These are phyloP conservation scores for Botrytis byssoidea DNA, from an alignment of 2,329 filamentous ascomycete genomes.

Conservation along the genomic window DNA sequence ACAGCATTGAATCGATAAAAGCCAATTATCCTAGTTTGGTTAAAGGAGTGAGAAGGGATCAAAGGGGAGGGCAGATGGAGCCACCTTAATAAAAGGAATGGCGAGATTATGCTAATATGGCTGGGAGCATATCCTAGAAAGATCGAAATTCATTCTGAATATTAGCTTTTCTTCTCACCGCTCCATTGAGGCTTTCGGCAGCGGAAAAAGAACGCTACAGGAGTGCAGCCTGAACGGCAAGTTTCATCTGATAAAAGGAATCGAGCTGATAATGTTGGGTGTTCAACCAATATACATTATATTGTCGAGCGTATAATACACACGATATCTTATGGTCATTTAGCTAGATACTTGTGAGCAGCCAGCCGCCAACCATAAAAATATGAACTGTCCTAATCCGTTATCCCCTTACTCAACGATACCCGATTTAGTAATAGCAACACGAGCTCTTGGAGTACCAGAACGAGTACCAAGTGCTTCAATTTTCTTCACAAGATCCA, in stretches of 20 bases:
- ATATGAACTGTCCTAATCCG: not conserved
- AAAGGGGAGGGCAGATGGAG: not conserved
- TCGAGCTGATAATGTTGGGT: not conserved
- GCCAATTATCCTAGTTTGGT: fast-evolving
- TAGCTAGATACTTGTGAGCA: not conserved
- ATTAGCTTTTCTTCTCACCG: not conserved
- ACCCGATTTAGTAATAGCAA: slow-evolving; percentile 57
- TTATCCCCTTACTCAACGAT: slow-evolving; percentile 17
- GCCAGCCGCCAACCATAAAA: not conserved
- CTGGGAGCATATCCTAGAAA: not conserved
- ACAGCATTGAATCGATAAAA: too few species aligned
- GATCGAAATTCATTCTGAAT: not conserved
- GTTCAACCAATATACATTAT: not conserved
- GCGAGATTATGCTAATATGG: not conserved
- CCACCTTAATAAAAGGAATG: not conserved
- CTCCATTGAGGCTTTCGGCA: not conserved
- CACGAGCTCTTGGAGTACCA: slow-evolving; percentile 53
- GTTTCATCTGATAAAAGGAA: not conserved
- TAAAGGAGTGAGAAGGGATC: not conserved
- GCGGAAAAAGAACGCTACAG: not conserved
- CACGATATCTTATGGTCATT: not conserved
- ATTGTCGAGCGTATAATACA: not conserved
- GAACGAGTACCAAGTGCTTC: slow-evolving; percentile 58
- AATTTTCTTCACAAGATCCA: slow-evolving; percentile 57
- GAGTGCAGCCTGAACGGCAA: not conserved